Percentiles rank a stretch among this genome's conserved stretches.
Evolutionary conservation across 768 basidiomycete species (phyloP).

Genomic region (Termitomyces eurrhizus): DNA sequence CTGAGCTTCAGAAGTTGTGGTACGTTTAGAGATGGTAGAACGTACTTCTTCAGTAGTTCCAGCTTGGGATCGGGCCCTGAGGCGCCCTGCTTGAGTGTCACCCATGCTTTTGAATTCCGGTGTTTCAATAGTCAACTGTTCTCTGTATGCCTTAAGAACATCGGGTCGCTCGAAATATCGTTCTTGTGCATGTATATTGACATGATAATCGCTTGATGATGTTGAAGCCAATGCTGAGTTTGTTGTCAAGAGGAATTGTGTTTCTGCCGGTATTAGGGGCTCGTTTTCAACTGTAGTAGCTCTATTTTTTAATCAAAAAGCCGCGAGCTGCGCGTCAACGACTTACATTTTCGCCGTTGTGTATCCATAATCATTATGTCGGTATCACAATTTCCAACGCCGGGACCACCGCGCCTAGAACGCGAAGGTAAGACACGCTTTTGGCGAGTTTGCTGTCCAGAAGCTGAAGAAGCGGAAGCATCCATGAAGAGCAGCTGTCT

Average conservation of each 20-base stretch:
- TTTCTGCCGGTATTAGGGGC: conserved; percentile 62
- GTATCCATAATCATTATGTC: conserved; percentile 85
- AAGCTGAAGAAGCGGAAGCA: conserved; percentile 29
- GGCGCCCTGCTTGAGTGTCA: conserved; percentile 54
- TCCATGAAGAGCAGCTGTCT: conserved; percentile 28
- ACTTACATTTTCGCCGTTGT: conserved; percentile 71
- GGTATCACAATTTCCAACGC: conserved; percentile 73
- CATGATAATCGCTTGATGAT: conserved; percentile 34
- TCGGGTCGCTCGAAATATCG: conserved; percentile 79
- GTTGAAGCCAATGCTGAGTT: conserved; percentile 49
- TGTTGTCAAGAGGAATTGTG: conserved; percentile 72
- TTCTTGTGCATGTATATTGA: conserved; percentile 61
- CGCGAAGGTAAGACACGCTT: conserved; percentile 83
- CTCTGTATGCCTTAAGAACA: conserved; percentile 65
- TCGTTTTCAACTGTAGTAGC: conserved; percentile 59
- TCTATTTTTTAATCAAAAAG: conserved; percentile 3
- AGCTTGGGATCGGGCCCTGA: conserved; percentile 47
- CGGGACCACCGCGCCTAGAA: conserved; percentile 75
- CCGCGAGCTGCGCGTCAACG: conserved; percentile 5
- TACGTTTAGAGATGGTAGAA: conserved; percentile 13
- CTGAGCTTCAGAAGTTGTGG: not conserved
- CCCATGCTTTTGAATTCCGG: conserved; percentile 57
- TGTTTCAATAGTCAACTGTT: conserved; percentile 72
- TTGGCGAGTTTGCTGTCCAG: conserved; percentile 43
- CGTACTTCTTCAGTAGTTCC: conserved; percentile 68